phyloP scores from a whole-genome alignment of 495 filamentous ascomycete genomes.

The Corynascus novoguineensis region DNA sequence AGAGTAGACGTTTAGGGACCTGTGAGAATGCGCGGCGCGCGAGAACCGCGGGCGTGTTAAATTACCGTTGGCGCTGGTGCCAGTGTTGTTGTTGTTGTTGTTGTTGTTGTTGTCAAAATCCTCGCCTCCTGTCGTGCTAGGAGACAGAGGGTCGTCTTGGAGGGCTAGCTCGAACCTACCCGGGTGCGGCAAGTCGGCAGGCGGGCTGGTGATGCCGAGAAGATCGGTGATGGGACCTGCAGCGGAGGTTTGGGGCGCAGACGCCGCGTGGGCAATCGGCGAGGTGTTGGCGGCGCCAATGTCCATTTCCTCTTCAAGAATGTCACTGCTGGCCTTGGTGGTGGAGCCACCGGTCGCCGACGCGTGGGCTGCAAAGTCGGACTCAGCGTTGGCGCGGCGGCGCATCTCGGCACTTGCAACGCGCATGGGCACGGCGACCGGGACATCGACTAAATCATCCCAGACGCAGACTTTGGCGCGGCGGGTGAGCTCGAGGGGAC shows the following conservation, averaged over 20 bases:
- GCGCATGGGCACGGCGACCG: slow-evolving; percentile 84
- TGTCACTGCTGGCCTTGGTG: slow-evolving; percentile 5
- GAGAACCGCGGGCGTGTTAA: slow-evolving; percentile 14
- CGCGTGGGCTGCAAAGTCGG: slow-evolving; percentile 29
- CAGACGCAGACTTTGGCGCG: slow-evolving; percentile 89
- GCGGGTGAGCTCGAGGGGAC: slow-evolving; percentile 86
- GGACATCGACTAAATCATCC: slow-evolving; percentile 96
- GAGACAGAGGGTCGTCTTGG: slow-evolving; percentile 5
- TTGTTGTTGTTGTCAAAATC: neutral
- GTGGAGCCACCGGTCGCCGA: slow-evolving; percentile 40
- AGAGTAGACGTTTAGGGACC: slow-evolving; percentile 39
- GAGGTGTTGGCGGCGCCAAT: slow-evolving; percentile 15
- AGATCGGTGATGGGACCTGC: slow-evolving; percentile 51
- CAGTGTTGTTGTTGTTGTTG: neutral
- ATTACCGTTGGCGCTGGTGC: neutral
- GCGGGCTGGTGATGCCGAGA: slow-evolving; percentile 56
- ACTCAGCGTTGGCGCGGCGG: slow-evolving; percentile 43
- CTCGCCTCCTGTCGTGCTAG: neutral
- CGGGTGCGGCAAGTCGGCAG: slow-evolving; percentile 65
- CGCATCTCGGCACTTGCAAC: slow-evolving; percentile 72
- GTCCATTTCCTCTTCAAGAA: slow-evolving; percentile 31
- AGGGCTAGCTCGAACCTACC: slow-evolving; percentile 76
- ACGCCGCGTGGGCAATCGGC: slow-evolving; percentile 40
- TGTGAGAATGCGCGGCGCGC: slow-evolving; percentile 27
- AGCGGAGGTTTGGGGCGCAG: slow-evolving; percentile 36